Conservation (phyloP, 2,329 filamentous ascomycete species). For the Coniochaeta hoffmannii region DNA sequence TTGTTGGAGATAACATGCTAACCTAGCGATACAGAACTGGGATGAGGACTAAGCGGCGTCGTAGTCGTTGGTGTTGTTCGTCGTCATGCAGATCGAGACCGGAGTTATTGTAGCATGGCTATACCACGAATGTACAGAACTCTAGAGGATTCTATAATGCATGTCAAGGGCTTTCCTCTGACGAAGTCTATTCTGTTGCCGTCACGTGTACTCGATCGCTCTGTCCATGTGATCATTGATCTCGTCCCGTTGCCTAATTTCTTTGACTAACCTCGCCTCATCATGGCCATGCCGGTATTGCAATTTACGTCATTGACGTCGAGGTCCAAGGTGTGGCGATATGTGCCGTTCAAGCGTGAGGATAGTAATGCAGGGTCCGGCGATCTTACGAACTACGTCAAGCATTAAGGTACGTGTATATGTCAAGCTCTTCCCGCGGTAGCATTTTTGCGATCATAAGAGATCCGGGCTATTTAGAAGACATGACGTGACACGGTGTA, state of each 20-base stretch:
- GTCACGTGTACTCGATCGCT: background rate
- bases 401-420: background rate
- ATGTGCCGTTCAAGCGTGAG: background rate
- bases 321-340: background rate
- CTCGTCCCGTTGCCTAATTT: no score
- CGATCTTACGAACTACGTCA: background rate
- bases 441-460: background rate
- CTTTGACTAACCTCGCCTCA: background rate
- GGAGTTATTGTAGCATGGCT: background rate
- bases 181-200: background rate
- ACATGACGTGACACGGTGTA: background rate
- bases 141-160: background rate
- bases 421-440: background rate
- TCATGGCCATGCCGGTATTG: background rate
- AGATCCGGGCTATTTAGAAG: background rate
- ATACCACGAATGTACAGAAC: background rate
- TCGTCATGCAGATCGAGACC: background rate
- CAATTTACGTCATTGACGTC: background rate
- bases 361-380: background rate
- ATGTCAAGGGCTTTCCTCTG: background rate
- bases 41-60: constrained; percentile 47
- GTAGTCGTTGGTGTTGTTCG: background rate
- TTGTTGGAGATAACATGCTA: no score
- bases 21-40: no score
- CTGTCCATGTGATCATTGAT: background rate